These are phyloP conservation scores for Colletotrichum nymphaeae DNA, from an alignment of 2,329 filamentous ascomycete species.

Conservation along the genomic window DNA sequence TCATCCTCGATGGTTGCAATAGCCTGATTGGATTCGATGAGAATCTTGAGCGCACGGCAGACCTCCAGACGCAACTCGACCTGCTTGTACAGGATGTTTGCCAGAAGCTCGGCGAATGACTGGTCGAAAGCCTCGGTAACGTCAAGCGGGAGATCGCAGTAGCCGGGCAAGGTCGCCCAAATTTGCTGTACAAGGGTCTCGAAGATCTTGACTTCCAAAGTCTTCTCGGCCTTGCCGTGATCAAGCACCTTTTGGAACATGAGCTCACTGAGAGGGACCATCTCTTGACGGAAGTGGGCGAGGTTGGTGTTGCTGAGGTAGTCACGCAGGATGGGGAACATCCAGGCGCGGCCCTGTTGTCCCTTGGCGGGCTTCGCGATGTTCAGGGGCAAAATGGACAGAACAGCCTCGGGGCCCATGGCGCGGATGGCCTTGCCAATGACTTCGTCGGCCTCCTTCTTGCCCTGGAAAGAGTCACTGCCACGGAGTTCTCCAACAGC, in stretches of 20 bases:
- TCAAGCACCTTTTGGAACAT: conserved; percentile 92
- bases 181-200: conserved; percentile 96
- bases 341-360: conserved; percentile 90
- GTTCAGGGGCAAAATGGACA: conserved; percentile 87
- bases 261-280: conserved; percentile 88
- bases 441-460: conserved; percentile 93
- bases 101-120: conserved; percentile 86
- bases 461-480: conserved; percentile 89
- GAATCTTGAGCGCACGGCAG: conserved; percentile 84
- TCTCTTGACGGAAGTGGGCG: conserved; percentile 84
- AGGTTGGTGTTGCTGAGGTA: conserved; percentile 90
- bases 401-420: conserved; percentile 88
- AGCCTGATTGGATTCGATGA: conserved; percentile 92
- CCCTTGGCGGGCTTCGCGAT: conserved; percentile 80
- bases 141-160: conserved; percentile 92
- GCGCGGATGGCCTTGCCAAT: conserved; percentile 88
- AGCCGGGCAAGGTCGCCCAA: conserved; percentile 93
- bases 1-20: conserved; percentile 77
- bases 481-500: conserved; percentile 87
- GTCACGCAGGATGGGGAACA: conserved; percentile 91
- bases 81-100: conserved; percentile 93
- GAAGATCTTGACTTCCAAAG: conserved; percentile 97
- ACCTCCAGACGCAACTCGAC: conserved; percentile 87
- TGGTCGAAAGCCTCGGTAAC: conserved; percentile 83
- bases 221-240: conserved; percentile 85